Evolutionary conservation across 2,329 filamentous ascomycete species (phyloP).

Genomic region (Ascochyta lentis): DNA sequence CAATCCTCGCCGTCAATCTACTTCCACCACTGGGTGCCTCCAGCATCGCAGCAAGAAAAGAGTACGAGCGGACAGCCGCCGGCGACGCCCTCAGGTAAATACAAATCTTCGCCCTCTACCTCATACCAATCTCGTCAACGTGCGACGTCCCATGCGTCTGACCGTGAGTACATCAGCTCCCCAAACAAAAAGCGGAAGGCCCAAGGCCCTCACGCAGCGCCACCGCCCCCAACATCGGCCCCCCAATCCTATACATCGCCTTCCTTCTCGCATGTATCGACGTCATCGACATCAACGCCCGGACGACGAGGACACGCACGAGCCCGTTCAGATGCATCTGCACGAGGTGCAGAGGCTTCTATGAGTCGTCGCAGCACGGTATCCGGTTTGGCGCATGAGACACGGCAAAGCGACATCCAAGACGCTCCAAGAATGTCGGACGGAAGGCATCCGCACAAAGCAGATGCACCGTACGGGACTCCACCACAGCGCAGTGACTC

Average conservation of each 20-base stretch:
- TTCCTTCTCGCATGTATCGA: slow-evolving; percentile 63
- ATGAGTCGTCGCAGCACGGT: slow-evolving; percentile 44
- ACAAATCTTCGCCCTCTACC: slow-evolving; percentile 49
- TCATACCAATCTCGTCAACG: slow-evolving; percentile 52
- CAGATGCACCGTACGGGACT: slow-evolving; percentile 28
- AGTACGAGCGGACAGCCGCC: slow-evolving; percentile 68
- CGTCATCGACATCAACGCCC: slow-evolving; percentile 61
- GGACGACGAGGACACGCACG: slow-evolving; percentile 68
- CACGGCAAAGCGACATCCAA: slow-evolving; percentile 33
- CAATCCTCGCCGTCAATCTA: slow-evolving; percentile 78
- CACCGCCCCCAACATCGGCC: slow-evolving; percentile 59
- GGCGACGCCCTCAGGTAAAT: slow-evolving; percentile 73
- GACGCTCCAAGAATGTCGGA: slow-evolving; percentile 36
- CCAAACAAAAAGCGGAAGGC: slow-evolving; percentile 83
- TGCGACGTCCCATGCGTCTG: slow-evolving; percentile 58
- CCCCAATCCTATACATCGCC: slow-evolving; percentile 56
- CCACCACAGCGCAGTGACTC: slow-evolving; percentile 34
- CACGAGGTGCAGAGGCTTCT: slow-evolving; percentile 43
- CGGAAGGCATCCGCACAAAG: slow-evolving; percentile 26
- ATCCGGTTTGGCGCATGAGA: slow-evolving; percentile 42
- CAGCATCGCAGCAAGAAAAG: slow-evolving; percentile 66
- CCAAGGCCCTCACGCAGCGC: slow-evolving; percentile 58
- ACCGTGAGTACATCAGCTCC: slow-evolving; percentile 72
- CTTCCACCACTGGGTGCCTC: slow-evolving; percentile 93
- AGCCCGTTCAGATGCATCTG: slow-evolving; percentile 69